Evolutionary conservation across 495 filamentous ascomycete genomes (phyloP), one percentile per base, ranked within the genome.

Genomic region (Trichoderma erinaceum): DNA sequence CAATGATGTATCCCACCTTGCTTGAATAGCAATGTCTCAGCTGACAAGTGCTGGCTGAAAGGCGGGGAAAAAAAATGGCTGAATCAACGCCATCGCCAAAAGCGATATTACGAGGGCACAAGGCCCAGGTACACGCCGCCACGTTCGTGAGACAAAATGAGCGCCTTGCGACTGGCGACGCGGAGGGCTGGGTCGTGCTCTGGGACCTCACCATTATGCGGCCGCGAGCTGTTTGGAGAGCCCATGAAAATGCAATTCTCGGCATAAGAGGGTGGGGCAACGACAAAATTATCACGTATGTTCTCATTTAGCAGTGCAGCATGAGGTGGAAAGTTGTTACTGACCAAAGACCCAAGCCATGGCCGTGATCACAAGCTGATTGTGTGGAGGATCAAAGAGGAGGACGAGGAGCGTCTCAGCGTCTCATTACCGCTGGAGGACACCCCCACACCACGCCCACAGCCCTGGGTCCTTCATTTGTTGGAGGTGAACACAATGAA

Each of bases 401-500:
- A 83, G 56, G 90, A 94, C 71, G 91, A 93, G 75, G 68, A 68
- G 1, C 73, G 77, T 2, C 79, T 97, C 71, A 89, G 88, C 68
- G 90, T 83, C 48, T 80, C 82, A 43, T 81, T 97, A 4, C 94
- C 95, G 0, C 85, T 93, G 16, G 80, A 82, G 80, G 74, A 73
- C 23, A 68, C 71, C n/a, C 66, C 80, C 70, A 74, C 78, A n/a
- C 44, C 73, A 0, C 74, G 82, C 18, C 82, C 80, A 27, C 84
- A 90, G 73, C 95, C 95, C 18, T 97, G 92, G 92, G 78, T 98
- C 5, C 78, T 97, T 43, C 86, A 96, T 80, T 85, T 90, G 41
- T 76, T 99, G 6, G 80, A 89, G 38, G 91, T 98, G 50, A 97
- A 97, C 75, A 91, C 95, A 18, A 84, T 98, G 76, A 99, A 97